Evolutionary conservation across 805 yeast species (phyloP), one percentile per base, ranked within the genome.

Genomic region (Cyberlindnera lachancei): DNA sequence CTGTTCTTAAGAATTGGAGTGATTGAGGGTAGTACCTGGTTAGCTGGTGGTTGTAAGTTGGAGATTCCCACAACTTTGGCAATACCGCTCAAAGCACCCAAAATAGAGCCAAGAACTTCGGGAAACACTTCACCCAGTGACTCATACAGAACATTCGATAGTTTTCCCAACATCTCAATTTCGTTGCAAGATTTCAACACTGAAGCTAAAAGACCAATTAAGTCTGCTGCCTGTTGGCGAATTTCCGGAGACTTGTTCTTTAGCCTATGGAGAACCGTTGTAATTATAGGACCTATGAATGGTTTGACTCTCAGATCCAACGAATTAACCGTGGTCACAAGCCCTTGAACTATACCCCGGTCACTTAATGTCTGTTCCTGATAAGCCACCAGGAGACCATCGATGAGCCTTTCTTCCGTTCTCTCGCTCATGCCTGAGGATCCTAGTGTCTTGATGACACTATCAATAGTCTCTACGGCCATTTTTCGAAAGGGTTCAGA

Each of bases 71-170:
- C 66, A 14, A 69, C 72, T 3, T 66, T 58, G 14, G 85, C 70
- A 24, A 88, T 77, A 10, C 74, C 60, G 33, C 69, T 58, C 45
- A 90, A 56, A 0, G 95, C 95, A 13, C 71, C 70, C 12, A 92
- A 59, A 3, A 90, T 70, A 0, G 96, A 82, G 0, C 95, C 96
- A 28, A 92, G 62, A 3, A 87, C 96, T 32, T 87, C 95, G 0
- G 98, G 98, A 43, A 77, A 86, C 6, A 81, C 90, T 52, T 92
- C 99, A 14, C 98, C 98, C 8, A 92, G 64, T 11, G 92, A 81
- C 54, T 92, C 99, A 53, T 81, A 86, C 21, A 92, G 61, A 12
- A 88, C 78, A 15, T 82, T 69, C 5, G 87, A 77, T 33, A 90
- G 60, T 45, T 81, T 81, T 35, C 68, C 67, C 40, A 90, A 51